Conservation (phyloP, 2,329 filamentous ascomycete species). For the Aspergillus sp. region DNA sequence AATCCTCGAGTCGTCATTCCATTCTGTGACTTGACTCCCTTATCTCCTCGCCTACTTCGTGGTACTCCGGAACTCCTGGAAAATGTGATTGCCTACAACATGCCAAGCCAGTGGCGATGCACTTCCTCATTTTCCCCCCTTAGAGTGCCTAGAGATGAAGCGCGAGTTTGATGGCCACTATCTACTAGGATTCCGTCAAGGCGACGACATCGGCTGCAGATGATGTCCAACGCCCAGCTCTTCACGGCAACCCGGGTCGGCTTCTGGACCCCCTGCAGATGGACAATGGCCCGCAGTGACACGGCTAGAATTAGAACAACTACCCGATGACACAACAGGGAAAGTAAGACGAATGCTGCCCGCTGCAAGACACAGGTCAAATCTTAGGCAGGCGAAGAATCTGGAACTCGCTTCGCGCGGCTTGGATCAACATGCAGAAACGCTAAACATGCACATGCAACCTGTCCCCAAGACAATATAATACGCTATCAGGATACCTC, state of each 20-base stretch:
- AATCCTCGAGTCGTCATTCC: neutral
- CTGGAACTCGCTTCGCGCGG: neutral
- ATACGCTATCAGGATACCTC: neutral
- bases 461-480: neutral
- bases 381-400: neutral
- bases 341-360: conserved; percentile 3
- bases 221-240: neutral
- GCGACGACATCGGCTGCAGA: neutral
- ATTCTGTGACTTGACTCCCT: neutral
- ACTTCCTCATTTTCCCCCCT: neutral
- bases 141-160: neutral
- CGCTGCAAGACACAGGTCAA: conserved; percentile 3
- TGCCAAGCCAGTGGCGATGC: neutral
- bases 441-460: neutral
- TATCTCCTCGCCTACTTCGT: neutral
- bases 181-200: neutral
- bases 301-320: neutral
- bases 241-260: neutral
- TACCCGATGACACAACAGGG: neutral
- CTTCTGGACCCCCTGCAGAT: neutral
- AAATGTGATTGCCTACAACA: neutral
- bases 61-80: neutral
- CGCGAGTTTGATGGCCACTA: neutral
- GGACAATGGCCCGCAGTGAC: neutral
- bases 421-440: neutral